Evolutionary conservation across 495 filamentous ascomycete species (phyloP), one percentile per base, ranked within the genome.

Genomic region (Bacidia rubella): DNA sequence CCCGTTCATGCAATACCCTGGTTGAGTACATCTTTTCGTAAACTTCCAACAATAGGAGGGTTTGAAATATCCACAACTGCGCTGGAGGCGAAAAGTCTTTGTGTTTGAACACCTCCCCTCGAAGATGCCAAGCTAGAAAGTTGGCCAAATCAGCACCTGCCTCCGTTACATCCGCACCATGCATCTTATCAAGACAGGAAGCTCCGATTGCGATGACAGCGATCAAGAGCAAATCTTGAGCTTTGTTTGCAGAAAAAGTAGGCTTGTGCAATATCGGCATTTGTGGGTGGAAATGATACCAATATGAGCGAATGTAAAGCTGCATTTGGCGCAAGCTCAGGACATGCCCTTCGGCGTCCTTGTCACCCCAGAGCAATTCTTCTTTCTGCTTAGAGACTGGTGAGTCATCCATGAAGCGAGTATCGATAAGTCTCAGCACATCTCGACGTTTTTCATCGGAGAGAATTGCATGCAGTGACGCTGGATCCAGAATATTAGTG

Each of bases 11-110:
- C 23, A 97, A 74, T 35, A 85, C 80, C 44, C 89, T 75, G 1
- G 88, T 95, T 23, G 87, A 88, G 63, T 90, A 95, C 79, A 92
- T 87, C 73, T 98, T 98, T 69, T 98, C 92, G 63, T 92, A 96
- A 0, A 95, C 73, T 61, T 98, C 92, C 41, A 98, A 73, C 5
- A 98, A 71, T 12, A 98, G 65, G 39, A 97, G 70, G 0, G 92
- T 83, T 63, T 98, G 92, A 66, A 97, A 96, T 19, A 95, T 78
- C 92, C 92, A 98, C n/a, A 98, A 73, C 67, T 94, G 92, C 15
- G 92, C 92, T 2, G 92, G 90, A 7, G 92, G 90, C n/a, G 84
- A 73, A 66, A 90, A 95, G 65, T 94, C 88, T 23, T 76, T 74
- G 63, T 95, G 85, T 70, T 85, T 88, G 61, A 97, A 96, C 51